phyloP scores from a whole-genome alignment of 257 asterid genomes.

The Fraxinus anomala region DNA sequence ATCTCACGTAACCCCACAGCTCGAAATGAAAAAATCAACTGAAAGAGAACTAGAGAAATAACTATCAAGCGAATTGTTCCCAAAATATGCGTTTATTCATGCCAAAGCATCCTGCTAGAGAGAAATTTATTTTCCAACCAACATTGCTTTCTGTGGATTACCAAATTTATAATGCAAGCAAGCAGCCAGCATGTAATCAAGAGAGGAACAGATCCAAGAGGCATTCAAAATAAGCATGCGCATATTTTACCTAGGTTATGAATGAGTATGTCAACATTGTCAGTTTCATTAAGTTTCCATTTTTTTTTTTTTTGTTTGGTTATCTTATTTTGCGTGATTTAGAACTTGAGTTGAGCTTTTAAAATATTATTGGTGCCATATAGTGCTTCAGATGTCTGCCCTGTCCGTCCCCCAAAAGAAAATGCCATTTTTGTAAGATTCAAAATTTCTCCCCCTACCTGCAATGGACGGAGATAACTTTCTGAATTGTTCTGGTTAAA shows the following conservation, averaged over 20 bases:
- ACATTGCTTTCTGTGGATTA: background rate
- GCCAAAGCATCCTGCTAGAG: background rate
- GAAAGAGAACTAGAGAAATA: slow-evolving; percentile 13
- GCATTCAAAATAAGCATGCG: background rate
- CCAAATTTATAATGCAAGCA: background rate
- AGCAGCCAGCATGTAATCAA: background rate
- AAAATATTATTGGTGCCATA: background rate
- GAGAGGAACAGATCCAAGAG: background rate
- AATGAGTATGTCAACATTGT: background rate
- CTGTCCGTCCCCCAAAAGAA: background rate
- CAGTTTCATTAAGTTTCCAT: background rate
- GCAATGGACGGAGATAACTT: background rate
- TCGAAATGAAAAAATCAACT: background rate
- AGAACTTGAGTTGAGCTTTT: background rate
- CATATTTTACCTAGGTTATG: background rate
- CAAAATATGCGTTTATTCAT: background rate
- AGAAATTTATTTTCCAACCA: background rate
- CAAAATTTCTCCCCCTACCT: background rate
- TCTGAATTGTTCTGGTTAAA: background rate
- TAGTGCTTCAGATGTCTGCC: background rate
- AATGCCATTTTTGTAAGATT: background rate
- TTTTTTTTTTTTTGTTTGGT: background rate
- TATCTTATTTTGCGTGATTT: background rate
- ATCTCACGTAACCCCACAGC: background rate
- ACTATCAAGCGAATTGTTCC: slow-evolving; percentile 1